Conservation (phyloP, 2,329 filamentous ascomycete genomes). For the Dothideomycetes sp. region DNA sequence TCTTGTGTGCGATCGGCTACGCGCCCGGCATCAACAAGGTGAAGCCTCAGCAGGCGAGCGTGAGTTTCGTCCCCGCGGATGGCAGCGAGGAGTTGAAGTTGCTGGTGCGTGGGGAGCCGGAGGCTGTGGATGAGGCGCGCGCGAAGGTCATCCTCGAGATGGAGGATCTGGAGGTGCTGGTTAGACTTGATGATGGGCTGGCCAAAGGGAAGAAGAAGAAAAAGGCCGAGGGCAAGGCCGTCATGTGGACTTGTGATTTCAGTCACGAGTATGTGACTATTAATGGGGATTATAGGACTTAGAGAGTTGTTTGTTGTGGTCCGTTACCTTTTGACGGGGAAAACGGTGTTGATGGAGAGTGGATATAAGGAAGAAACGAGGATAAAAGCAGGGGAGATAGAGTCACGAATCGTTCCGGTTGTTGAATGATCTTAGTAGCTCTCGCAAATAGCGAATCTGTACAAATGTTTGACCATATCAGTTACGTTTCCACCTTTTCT, state of each 20-base stretch:
- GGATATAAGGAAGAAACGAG: no score
- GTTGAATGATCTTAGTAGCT: no score
- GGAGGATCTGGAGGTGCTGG: slow-evolving; percentile 69
- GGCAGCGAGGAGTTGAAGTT: slow-evolving; percentile 68
- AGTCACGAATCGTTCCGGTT: no score
- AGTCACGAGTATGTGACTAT: slow-evolving; percentile 71
- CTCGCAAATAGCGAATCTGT: no score
- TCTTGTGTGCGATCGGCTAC: slow-evolving; percentile 90
- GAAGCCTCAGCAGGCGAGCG: slow-evolving; percentile 58
- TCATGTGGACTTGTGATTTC: slow-evolving; percentile 80
- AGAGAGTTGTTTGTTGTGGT: neutral
- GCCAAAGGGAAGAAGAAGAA: neutral
- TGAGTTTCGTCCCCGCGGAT: slow-evolving; percentile 68
- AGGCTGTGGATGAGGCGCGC: slow-evolving; percentile 63
- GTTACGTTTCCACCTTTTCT: no score
- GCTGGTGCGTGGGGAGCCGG: slow-evolving; percentile 68
- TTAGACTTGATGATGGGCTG: slow-evolving; percentile 51
- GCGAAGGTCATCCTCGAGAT: slow-evolving; percentile 68
- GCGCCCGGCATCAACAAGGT: slow-evolving; percentile 53
- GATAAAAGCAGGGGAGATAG: no score
- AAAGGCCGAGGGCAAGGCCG: slow-evolving; percentile 37
- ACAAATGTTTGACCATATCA: no score
- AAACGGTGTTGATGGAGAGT: no score
- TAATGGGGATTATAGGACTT: slow-evolving; percentile 55
- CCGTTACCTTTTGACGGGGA: no score